A percentile compares a stretch with the other conserved stretches of the same genome.
phyloP scores from a whole-genome alignment of 1,284 basidiomycete species.

The Ganoderma sinense region DNA sequence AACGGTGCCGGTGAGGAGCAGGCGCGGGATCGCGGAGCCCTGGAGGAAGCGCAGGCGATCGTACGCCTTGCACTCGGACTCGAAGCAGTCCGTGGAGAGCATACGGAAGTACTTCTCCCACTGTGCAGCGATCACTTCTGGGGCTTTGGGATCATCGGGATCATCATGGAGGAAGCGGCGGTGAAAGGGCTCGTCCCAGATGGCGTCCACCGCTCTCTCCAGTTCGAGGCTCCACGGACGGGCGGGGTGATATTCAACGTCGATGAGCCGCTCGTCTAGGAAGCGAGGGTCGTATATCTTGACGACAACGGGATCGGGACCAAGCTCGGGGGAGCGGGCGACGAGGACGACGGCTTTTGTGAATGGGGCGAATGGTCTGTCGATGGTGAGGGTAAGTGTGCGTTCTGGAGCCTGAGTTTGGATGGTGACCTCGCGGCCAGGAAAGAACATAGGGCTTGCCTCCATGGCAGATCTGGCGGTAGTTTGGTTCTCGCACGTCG shows the following conservation, averaged over 20 bases:
- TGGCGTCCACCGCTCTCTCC: slow-evolving; percentile 5
- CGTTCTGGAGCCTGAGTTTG: neutral
- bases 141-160: neutral
- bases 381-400: neutral
- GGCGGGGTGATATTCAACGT: neutral
- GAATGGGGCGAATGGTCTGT: neutral
- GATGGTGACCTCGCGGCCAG: neutral
- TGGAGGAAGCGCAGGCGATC: slow-evolving; percentile 8
- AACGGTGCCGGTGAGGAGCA: slow-evolving; percentile 5
- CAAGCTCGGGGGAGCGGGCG: slow-evolving; percentile 1
- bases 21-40: slow-evolving; percentile 14
- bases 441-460: neutral
- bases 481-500: neutral
- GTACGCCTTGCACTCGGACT: slow-evolving; percentile 12
- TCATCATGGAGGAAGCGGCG: neutral
- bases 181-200: neutral
- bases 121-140: neutral
- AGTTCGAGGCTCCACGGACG: slow-evolving; percentile 4
- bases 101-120: slow-evolving; percentile 8
- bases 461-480: neutral
- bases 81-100: neutral
- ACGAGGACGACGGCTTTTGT: slow-evolving; percentile 4
- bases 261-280: neutral
- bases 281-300: slow-evolving; percentile 24
- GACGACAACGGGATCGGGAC: slow-evolving; percentile 11